Conservation (phyloP, 176 grass and related monocot species). For the Carex cristatella region DNA sequence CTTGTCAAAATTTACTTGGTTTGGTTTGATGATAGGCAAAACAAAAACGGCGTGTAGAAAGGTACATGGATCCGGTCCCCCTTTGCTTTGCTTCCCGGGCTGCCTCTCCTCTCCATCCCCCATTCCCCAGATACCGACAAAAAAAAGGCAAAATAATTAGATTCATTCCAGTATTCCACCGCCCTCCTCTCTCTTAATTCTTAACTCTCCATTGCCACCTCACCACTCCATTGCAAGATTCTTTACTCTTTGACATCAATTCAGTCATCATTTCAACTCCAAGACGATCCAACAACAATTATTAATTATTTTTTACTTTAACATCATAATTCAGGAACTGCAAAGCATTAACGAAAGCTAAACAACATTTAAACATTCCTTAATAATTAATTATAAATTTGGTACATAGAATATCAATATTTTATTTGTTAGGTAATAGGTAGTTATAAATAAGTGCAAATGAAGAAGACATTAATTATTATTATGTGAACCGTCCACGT, state of each 20-base stretch:
- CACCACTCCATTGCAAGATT: too few species aligned
- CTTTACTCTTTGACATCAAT: too few species aligned
- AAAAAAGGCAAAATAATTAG: too few species aligned
- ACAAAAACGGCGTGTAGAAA: conserved; percentile 9
- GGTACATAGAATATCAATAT: not conserved
- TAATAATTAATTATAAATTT: not conserved
- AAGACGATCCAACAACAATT: too few species aligned
- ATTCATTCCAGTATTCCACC: too few species aligned
- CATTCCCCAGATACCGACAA: too few species aligned
- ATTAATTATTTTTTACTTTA: not conserved
- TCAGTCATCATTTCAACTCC: too few species aligned
- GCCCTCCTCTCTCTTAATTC: too few species aligned
- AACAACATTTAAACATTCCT: not conserved
- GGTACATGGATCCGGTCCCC: conserved; percentile 16
- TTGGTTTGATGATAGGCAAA: not conserved
- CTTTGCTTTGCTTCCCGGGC: too few species aligned
- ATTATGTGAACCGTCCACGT: conserved; percentile 17
- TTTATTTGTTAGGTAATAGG: not conserved
- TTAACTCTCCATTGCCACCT: too few species aligned
- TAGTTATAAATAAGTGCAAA: not conserved
- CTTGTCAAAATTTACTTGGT: too few species aligned
- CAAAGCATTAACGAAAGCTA: not conserved
- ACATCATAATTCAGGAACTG: not conserved
- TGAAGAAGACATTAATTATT: not conserved
- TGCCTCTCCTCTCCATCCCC: too few species aligned